Conservation (phyloP, 345 rosid species). For the Nephelium lappaceum region DNA sequence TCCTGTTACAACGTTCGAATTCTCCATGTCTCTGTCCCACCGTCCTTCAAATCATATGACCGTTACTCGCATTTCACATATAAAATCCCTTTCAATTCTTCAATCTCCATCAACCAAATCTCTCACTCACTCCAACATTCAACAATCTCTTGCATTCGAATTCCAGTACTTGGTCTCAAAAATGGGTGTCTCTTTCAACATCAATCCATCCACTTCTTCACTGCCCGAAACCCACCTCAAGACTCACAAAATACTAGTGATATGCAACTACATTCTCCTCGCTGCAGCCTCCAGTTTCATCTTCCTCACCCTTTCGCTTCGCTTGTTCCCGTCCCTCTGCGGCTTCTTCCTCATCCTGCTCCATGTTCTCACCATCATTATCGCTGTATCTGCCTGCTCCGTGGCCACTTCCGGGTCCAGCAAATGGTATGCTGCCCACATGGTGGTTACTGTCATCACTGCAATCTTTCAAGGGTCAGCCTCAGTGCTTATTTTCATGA, state of each 20-base stretch:
- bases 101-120: neutral
- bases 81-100: neutral
- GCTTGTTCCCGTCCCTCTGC: slow-evolving; percentile 37
- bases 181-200: slow-evolving; percentile 25
- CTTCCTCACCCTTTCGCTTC: slow-evolving; percentile 47
- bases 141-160: neutral
- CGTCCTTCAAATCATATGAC: neutral
- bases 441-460: slow-evolving; percentile 46
- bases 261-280: slow-evolving; percentile 42
- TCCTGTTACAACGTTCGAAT: slow-evolving; percentile 6
- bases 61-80: neutral
- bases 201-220: slow-evolving; percentile 12
- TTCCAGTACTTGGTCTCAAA: neutral
- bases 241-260: slow-evolving; percentile 28
- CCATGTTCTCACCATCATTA: slow-evolving; percentile 35
- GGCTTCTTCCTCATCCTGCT: slow-evolving; percentile 49
- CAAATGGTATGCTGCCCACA: slow-evolving; percentile 44
- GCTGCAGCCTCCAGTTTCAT: slow-evolving; percentile 45
- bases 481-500: slow-evolving; percentile 36
- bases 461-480: slow-evolving; percentile 48
- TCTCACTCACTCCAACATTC: neutral
- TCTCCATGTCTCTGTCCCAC: neutral
- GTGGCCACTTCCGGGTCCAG: slow-evolving; percentile 34
- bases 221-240: slow-evolving; percentile 19
- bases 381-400: slow-evolving; percentile 37